phyloP scores from a whole-genome alignment of 176 grass and related monocot species.

The Phoenix roebelenii region DNA sequence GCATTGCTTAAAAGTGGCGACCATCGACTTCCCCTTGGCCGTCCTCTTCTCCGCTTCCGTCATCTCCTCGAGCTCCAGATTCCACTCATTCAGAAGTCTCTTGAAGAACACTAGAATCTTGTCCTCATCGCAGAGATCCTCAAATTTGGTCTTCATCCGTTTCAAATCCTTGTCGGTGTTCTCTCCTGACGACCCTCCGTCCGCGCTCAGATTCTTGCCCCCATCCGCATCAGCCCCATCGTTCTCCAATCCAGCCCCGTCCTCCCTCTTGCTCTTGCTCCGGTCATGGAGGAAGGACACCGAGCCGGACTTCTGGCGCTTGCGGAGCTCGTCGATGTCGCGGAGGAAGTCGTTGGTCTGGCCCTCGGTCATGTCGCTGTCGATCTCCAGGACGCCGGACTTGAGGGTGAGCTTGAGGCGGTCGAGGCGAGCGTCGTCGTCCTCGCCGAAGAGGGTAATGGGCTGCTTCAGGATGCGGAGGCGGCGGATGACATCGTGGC shows the following conservation, averaged over 20 bases:
- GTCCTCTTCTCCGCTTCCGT: slow-evolving; percentile 62
- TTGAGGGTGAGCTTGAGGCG: slow-evolving; percentile 66
- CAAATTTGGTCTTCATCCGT: slow-evolving; percentile 65
- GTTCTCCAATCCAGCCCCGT: slow-evolving; percentile 20
- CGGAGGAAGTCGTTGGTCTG: slow-evolving; percentile 91
- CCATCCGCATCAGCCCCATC: slow-evolving; percentile 23
- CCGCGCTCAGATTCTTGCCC: slow-evolving; percentile 26
- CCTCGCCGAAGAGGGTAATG: slow-evolving; percentile 75
- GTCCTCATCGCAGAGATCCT: slow-evolving; percentile 70
- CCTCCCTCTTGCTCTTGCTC: slow-evolving; percentile 28
- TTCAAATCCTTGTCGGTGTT: slow-evolving; percentile 49
- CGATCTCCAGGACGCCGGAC: slow-evolving; percentile 59
- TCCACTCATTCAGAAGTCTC: slow-evolving; percentile 79
- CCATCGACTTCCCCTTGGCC: slow-evolving; percentile 71
- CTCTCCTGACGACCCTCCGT: slow-evolving; percentile 17
- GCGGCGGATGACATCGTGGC: slow-evolving; percentile 66
- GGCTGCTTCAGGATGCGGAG: slow-evolving; percentile 75
- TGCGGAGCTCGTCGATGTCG: slow-evolving; percentile 74
- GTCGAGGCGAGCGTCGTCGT: slow-evolving; percentile 50
- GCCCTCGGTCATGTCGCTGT: slow-evolving; percentile 73
- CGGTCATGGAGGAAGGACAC: slow-evolving; percentile 33
- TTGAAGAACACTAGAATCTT: slow-evolving; percentile 95
- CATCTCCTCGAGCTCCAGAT: slow-evolving; percentile 79
- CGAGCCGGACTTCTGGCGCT: slow-evolving; percentile 47
- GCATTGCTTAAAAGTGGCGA: slow-evolving; percentile 91